Conservation (phyloP, 1,284 basidiomycete species). For the Sutorius eximius region DNA sequence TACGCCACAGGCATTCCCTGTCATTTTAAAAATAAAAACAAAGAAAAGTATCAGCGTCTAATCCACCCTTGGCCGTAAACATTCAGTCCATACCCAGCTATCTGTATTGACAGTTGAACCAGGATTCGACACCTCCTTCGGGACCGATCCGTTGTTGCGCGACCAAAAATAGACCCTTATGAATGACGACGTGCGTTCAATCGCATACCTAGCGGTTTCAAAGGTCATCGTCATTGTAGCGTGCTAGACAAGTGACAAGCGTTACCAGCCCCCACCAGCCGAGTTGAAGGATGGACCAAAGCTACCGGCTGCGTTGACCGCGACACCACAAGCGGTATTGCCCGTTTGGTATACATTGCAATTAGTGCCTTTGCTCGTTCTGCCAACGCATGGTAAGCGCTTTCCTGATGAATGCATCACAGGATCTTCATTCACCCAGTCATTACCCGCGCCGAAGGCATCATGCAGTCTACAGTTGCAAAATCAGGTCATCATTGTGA, state of each 20-base stretch:
- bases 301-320: slow-evolving; percentile 43
- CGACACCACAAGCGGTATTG: slow-evolving; percentile 70
- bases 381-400: slow-evolving; percentile 22
- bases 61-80: too few relatives aligned
- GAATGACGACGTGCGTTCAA: slow-evolving; percentile 26
- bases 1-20: slow-evolving; percentile 27
- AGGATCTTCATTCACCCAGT: slow-evolving; percentile 45
- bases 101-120: slow-evolving; percentile 21
- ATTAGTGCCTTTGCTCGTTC: slow-evolving; percentile 43
- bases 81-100: slow-evolving; percentile 21
- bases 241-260: neutral
- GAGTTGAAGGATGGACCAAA: slow-evolving; percentile 65
- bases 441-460: slow-evolving; percentile 50
- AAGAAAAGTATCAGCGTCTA: neutral
- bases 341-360: slow-evolving; percentile 57
- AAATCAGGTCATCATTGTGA: slow-evolving; percentile 3
- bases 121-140: slow-evolving; percentile 17
- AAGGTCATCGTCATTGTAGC: neutral
- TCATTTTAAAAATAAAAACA: neutral
- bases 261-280: slow-evolving; percentile 59
- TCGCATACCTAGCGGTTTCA: slow-evolving; percentile 24
- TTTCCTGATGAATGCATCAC: neutral
- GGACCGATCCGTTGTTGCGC: slow-evolving; percentile 12
- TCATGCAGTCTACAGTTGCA: slow-evolving; percentile 50
- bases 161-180: slow-evolving; percentile 30